These are phyloP conservation scores for Chlamydomonas reinhardtii DNA, from an alignment of 163 green algal genomes.

Conservation along the genomic window DNA sequence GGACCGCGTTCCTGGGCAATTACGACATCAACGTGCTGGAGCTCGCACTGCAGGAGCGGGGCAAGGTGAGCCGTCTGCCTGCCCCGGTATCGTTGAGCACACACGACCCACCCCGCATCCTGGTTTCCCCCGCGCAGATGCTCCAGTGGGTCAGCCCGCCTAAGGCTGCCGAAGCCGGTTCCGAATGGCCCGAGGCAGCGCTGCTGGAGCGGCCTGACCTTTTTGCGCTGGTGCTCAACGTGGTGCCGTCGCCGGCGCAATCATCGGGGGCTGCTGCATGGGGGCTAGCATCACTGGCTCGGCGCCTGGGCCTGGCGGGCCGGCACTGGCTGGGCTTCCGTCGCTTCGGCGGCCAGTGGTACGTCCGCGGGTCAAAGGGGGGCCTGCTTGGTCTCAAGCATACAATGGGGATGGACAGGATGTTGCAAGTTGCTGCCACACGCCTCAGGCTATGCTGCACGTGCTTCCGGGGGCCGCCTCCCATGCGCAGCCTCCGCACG, in stretches of 20 bases:
- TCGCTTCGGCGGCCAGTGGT: constrained; percentile 25
- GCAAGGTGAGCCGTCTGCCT: constrained; percentile 16
- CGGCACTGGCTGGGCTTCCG: constrained; percentile 40
- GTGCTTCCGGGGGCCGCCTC: too few relatives aligned
- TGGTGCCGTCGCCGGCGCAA: background rate
- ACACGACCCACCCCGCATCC: too few relatives aligned
- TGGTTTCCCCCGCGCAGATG: background rate
- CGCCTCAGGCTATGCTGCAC: too few relatives aligned
- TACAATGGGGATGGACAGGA: too few relatives aligned
- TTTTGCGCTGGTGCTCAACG: constrained; percentile 20
- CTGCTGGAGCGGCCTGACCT: background rate
- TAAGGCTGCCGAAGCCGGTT: background rate
- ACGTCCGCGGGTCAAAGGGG: background rate
- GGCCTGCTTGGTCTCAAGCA: background rate
- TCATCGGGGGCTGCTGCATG: too few relatives aligned
- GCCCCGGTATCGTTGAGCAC: too few relatives aligned
- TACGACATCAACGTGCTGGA: constrained; percentile 66
- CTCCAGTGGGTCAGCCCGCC: background rate
- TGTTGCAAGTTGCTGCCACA: too few relatives aligned
- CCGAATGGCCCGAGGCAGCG: background rate
- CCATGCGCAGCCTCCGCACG: too few relatives aligned
- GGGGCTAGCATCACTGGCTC: background rate
- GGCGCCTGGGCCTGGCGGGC: background rate
- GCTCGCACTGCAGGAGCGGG: constrained; percentile 48
- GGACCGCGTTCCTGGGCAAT: constrained; percentile 64